These are phyloP conservation scores for Penicillium silybi DNA, from an alignment of 495 filamentous ascomycete genomes.

Conservation along the genomic window DNA sequence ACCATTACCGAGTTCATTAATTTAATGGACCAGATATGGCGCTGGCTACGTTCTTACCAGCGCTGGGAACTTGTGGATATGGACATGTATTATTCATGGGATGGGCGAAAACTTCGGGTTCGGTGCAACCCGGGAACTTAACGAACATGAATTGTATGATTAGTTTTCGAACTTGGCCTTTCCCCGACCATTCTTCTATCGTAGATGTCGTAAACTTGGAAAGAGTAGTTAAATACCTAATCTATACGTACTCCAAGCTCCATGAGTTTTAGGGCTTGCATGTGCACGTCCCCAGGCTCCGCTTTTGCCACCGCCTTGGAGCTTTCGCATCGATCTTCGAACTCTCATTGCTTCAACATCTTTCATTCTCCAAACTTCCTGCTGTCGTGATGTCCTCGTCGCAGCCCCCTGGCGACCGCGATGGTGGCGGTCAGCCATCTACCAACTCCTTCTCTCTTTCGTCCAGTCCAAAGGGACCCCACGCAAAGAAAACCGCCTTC, in stretches of 20 bases:
- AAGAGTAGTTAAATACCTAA: background rate
- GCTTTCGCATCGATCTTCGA: conserved; percentile 13
- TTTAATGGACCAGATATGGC: conserved; percentile 17
- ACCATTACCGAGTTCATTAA: conserved; percentile 15
- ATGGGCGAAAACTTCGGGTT: conserved; percentile 25
- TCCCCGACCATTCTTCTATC: background rate
- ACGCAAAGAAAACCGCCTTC: conserved; percentile 31
- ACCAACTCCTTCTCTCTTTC: conserved; percentile 32
- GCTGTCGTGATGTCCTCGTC: conserved; percentile 21
- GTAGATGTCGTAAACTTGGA: background rate
- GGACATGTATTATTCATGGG: conserved; percentile 40
- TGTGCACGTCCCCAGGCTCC: background rate
- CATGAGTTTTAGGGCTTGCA: background rate
- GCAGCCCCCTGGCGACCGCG: conserved; percentile 1
- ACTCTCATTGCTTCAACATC: background rate
- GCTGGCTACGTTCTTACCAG: conserved; percentile 24
- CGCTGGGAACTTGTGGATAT: conserved; percentile 15
- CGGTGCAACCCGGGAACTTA: conserved; percentile 26
- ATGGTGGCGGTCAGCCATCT: background rate
- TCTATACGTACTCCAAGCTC: background rate
- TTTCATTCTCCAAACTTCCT: background rate
- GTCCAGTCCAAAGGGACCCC: conserved; percentile 16
- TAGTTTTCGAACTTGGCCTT: conserved; percentile 19
- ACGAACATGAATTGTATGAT: conserved; percentile 39
- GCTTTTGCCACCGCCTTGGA: conserved; percentile 24